Base-by-base conservation (phyloP, 129 eudicot species). In the Deinandra increscens region DNA sequence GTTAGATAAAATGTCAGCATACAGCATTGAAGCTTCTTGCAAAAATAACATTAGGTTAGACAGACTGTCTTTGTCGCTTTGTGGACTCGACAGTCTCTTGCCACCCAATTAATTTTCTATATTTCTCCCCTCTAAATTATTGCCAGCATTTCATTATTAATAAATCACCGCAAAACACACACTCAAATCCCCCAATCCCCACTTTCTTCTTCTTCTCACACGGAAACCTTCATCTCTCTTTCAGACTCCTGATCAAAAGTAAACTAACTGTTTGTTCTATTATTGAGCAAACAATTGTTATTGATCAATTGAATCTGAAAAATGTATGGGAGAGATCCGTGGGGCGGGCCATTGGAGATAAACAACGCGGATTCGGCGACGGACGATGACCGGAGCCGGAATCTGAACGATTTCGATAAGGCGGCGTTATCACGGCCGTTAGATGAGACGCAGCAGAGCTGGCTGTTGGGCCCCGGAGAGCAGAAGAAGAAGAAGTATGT, bases 321-420 rank as follows among this genome's bases (percentile, higher is more conserved):
- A 6, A 72, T 91, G 97, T 87, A 87, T 62, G 95, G 91, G 11
- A 68, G 95, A 72, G 95, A 91, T 80, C 90, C 91, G 18, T 90
- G 97, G 97, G 97, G 95, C 7, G 97, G 95, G 54, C 82, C 95
- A 19, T 71, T 90, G 51, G 97, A 90, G 76, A 87, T 90, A 46
- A 76, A 76, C 71, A 84, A 88, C 45, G 83, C 91, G 12, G 97
- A 90, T 39, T 87, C 95, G 0, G 89, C 86, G 22, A 85, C 95
- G 17, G 92, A 91, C 73, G 97, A 91, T 38, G 97, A 87, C 22
- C 78, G 92, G 79, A 87, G 90, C 77, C 49, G 92, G 75, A 91
- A 87, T 49, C 73, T 87, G 43, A 78, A 87, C 64, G 97, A 90
- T 45, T 87, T 77, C 20, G 93, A 91, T 60, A 62, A 84, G 58